These are phyloP conservation scores for Spatholobus suberectus DNA, from an alignment of 306 rosid genomes.

Conservation along the genomic window DNA sequence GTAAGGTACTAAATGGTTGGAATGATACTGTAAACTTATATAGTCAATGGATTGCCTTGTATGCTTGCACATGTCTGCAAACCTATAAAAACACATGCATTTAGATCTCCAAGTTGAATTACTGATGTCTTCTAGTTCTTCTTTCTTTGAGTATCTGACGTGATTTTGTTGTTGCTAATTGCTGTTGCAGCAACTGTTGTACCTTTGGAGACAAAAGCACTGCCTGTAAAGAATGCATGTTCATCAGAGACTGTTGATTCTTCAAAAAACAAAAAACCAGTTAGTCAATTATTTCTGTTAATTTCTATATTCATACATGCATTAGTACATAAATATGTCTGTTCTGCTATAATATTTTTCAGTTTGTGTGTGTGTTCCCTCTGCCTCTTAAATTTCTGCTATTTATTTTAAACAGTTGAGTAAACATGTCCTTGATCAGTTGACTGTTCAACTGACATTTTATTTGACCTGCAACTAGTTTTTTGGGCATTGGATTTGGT, in stretches of 20 bases:
- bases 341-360: background rate
- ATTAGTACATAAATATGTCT: background rate
- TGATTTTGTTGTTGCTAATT: slow-evolving; percentile 40
- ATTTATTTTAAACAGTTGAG: slow-evolving; percentile 14
- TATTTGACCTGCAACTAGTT: background rate
- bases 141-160: slow-evolving; percentile 38
- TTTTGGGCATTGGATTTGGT: slow-evolving; percentile 20
- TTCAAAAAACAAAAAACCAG: slow-evolving; percentile 71
- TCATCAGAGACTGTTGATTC: slow-evolving; percentile 52
- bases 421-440: slow-evolving; percentile 14
- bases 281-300: slow-evolving; percentile 49
- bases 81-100: slow-evolving; percentile 7
- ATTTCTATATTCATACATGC: slow-evolving; percentile 28
- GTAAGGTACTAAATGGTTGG: background rate
- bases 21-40: slow-evolving; percentile 20
- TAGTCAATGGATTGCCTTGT: slow-evolving; percentile 12
- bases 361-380: background rate
- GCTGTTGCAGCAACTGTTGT: slow-evolving; percentile 58
- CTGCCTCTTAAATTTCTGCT: background rate
- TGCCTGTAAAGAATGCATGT: slow-evolving; percentile 50
- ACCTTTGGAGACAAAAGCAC: slow-evolving; percentile 49
- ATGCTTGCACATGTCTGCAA: background rate
- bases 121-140: slow-evolving; percentile 23
- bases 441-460: slow-evolving; percentile 2
- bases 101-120: slow-evolving; percentile 24